A percentile compares a stretch with the other conserved stretches of the same genome.
These are phyloP conservation scores for Pyrenula aspistea DNA, from an alignment of 495 filamentous ascomycete genomes.

Conservation along the genomic window DNA sequence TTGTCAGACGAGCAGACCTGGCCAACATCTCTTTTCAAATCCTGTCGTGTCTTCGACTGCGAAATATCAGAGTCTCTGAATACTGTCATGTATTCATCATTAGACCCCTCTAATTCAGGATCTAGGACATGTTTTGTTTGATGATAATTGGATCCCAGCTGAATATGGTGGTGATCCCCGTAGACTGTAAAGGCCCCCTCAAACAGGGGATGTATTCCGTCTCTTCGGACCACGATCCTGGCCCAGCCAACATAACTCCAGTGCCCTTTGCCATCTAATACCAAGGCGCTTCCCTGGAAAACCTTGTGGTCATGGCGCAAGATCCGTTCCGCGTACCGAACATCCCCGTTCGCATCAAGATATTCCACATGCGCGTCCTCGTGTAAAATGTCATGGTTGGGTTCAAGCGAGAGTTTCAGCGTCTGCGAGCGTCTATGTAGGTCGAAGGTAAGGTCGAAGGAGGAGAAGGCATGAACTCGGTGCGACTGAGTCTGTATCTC, in stretches of 20 bases:
- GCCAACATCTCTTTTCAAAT: constrained; percentile 6
- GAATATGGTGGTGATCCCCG: constrained; percentile 79
- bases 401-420: constrained; percentile 72
- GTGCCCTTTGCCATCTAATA: constrained; percentile 45
- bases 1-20: constrained; percentile 50
- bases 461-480: constrained; percentile 62
- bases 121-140: constrained; percentile 65
- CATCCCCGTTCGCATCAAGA: constrained; percentile 53
- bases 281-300: constrained; percentile 69
- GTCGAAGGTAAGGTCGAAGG: constrained; percentile 73
- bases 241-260: constrained; percentile 85
- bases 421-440: constrained; percentile 54
- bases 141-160: constrained; percentile 61
- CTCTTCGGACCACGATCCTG: constrained; percentile 60
- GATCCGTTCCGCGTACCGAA: constrained; percentile 50
- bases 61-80: constrained; percentile 83
- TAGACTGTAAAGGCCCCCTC: constrained; percentile 79
- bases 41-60: constrained; percentile 10
- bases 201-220: constrained; percentile 72
- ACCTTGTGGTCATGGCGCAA: constrained; percentile 63
- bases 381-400: constrained; percentile 81
- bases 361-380: constrained; percentile 64
- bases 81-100: constrained; percentile 75
- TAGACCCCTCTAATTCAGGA: constrained; percentile 45
- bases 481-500: constrained; percentile 68